Conservation (phyloP, 495 filamentous ascomycete species). For the Oleoguttula mirabilis region DNA sequence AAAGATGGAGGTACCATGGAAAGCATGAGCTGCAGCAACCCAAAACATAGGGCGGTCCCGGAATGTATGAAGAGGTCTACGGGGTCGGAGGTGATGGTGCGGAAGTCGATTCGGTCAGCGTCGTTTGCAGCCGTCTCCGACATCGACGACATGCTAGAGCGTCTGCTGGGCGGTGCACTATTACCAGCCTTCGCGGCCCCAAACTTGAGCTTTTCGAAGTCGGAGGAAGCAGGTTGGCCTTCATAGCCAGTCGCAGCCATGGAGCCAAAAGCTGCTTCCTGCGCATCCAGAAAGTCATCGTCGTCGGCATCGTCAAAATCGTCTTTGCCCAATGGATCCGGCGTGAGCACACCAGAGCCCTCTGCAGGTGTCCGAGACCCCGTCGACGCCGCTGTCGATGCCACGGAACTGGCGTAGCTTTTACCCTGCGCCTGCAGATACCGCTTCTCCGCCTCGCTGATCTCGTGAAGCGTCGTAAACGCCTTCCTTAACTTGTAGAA, state of each 20-base stretch:
- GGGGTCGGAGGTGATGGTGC: conserved; percentile 12
- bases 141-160: neutral
- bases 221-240: conserved; percentile 26
- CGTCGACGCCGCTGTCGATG: conserved; percentile 21
- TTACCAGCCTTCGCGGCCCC: conserved; percentile 17
- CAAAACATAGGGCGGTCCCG: conserved; percentile 78
- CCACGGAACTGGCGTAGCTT: conserved; percentile 21
- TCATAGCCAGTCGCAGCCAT: conserved; percentile 22
- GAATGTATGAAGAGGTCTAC: conserved; percentile 80
- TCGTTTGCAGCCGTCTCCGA: neutral
- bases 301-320: conserved; percentile 21
- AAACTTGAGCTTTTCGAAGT: conserved; percentile 23
- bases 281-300: conserved; percentile 35
- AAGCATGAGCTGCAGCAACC: conserved; percentile 69
- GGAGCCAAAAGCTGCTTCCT: conserved; percentile 26
- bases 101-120: conserved; percentile 17
- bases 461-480: conserved; percentile 67
- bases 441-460: conserved; percentile 51
- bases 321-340: no score
- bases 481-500: conserved; percentile 92
- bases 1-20: conserved; percentile 89
- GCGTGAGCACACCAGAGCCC: conserved; percentile 9
- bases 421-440: conserved; percentile 33
- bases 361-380: neutral
- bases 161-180: neutral